Evolutionary conservation across 177 flowering plant genomes (phyloP).

Genomic region (Vitis hybrid): DNA sequence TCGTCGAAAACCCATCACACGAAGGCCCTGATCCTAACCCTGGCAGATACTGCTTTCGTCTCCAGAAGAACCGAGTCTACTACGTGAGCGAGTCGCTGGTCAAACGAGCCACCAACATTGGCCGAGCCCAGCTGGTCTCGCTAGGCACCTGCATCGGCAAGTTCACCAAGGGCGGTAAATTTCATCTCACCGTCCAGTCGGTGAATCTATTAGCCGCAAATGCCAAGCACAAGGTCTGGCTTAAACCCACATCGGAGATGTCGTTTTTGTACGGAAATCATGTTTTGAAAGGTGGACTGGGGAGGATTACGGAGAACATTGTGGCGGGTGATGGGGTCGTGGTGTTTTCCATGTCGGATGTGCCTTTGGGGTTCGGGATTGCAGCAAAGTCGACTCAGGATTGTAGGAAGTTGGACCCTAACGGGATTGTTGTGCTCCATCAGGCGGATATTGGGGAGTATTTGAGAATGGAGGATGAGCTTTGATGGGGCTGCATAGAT

Average conservation of each 20-base stretch:
- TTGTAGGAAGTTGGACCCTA: slow-evolving; percentile 88
- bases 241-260: slow-evolving; percentile 94
- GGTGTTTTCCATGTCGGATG: slow-evolving; percentile 83
- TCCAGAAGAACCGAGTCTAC: slow-evolving; percentile 77
- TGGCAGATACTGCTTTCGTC: slow-evolving; percentile 87
- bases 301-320: slow-evolving; percentile 82
- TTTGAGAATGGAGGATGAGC: slow-evolving; percentile 90
- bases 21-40: slow-evolving; percentile 73
- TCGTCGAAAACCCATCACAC: slow-evolving; percentile 71
- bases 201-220: slow-evolving; percentile 66
- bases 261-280: slow-evolving; percentile 86
- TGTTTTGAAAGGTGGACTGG: slow-evolving; percentile 85
- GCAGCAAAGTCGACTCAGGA: slow-evolving; percentile 82
- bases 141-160: slow-evolving; percentile 89
- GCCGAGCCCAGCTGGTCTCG: slow-evolving; percentile 58
- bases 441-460: slow-evolving; percentile 93
- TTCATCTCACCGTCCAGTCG: slow-evolving; percentile 69
- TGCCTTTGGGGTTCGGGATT: slow-evolving; percentile 87
- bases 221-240: slow-evolving; percentile 93
- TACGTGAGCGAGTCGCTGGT: slow-evolving; percentile 82
- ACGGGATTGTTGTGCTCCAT: slow-evolving; percentile 82
- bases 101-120: slow-evolving; percentile 82
- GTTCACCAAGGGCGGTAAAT: slow-evolving; percentile 77
- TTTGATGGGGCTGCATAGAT: slow-evolving; percentile 28
- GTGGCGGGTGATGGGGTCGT: slow-evolving; percentile 80